Base-by-base conservation (phyloP, 352 stramenopile genomes). In the Pseudoperonospora humuli region DNA sequence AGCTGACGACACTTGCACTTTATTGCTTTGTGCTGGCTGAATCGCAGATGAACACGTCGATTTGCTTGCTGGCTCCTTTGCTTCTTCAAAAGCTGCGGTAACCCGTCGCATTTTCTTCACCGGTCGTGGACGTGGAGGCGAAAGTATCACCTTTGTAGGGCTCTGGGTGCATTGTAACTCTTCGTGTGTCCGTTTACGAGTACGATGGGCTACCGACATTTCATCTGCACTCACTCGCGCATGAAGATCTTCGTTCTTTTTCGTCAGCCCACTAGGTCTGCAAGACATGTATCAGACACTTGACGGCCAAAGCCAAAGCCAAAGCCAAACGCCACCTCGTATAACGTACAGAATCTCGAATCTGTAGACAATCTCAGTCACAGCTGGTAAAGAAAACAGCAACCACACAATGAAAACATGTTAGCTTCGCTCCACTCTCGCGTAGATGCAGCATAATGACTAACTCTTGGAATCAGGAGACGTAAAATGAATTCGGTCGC, bases 291-390 rank as follows among this genome's bases (percentile, higher is more conserved):
- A 13, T 59, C 35, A 63, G 32, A 24, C 15, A 1, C 6, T 36
- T 11, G 32, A 18, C 13, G 37, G 6, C 37, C 11, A 17, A 21
- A 39, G 32, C 7, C 21, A 32, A 1, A 32, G 25, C 25, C 10
- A 3, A 31, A 23, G 3, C 13, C 15, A 5, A 3, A 5, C n/a
- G 25, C 10, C 19, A 25, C 24, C 0, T 11, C 38, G 0, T 26
- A 13, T 15, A 10, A 72, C 75, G 38, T 60, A 86, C 74, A 86
- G 37, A 7, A 89, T 41, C 41, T 86, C 69, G 21, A 84, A 70
- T 33, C 53, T 66, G 47, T 80, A 86, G 2, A 61, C 51, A 7
- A 61, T 49, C 1, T 64, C 40, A 0, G n/a, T 11, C n/a, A 67
- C 39, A 26, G 36, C 57, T 68, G 9, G 8, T 14, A 41, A 28